Conservation (phyloP, 1,284 basidiomycete genomes). For the Naganishia sp. region DNA sequence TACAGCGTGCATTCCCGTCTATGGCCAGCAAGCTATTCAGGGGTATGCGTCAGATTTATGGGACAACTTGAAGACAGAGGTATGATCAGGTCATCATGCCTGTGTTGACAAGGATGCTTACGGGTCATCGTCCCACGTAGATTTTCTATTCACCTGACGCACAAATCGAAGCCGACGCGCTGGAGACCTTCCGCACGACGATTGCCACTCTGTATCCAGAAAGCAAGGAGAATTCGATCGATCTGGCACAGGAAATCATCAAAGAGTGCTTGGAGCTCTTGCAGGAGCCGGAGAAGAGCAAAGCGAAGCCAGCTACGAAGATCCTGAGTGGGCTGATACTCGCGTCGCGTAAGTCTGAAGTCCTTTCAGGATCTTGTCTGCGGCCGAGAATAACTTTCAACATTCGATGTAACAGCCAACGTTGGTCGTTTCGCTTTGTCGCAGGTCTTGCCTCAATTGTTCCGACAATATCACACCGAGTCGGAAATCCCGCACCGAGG, state of each 20-base stretch:
- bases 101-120: too few relatives aligned
- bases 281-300: slow-evolving; percentile 85
- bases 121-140: slow-evolving; percentile 53
- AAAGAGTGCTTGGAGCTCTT: slow-evolving; percentile 76
- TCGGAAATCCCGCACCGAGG: slow-evolving; percentile 73
- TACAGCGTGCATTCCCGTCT: slow-evolving; percentile 73
- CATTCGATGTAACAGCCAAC: slow-evolving; percentile 59
- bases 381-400: background rate
- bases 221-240: slow-evolving; percentile 56
- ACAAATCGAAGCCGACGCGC: slow-evolving; percentile 69
- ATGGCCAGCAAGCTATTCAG: slow-evolving; percentile 66
- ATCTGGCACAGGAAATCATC: slow-evolving; percentile 70
- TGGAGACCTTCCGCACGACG: slow-evolving; percentile 69
- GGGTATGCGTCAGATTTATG: slow-evolving; percentile 73
- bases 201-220: slow-evolving; percentile 68
- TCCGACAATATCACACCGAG: slow-evolving; percentile 73
- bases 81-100: slow-evolving; percentile 40
- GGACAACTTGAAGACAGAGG: slow-evolving; percentile 85
- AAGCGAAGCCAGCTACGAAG: slow-evolving; percentile 79
- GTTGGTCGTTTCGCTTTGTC: slow-evolving; percentile 69
- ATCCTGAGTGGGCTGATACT: slow-evolving; percentile 73
- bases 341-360: slow-evolving; percentile 65
- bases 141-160: slow-evolving; percentile 85
- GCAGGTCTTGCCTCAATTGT: slow-evolving; percentile 69
- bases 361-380: background rate